Conservation (phyloP, 148 eudicot species). For the Polygonum maritimum region DNA sequence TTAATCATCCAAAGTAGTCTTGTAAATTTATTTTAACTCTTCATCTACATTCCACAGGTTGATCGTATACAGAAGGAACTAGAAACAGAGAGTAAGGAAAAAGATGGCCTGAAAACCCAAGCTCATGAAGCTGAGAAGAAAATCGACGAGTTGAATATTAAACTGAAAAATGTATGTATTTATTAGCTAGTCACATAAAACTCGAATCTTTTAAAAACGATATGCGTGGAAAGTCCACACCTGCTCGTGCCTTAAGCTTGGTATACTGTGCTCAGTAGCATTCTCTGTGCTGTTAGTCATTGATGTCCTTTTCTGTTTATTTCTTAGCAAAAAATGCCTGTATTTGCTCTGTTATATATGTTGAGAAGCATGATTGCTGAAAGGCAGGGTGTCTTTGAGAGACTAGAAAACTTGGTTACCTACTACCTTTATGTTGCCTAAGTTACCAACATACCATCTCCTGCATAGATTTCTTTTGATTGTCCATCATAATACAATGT, state of each 20-base stretch:
- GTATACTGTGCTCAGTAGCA: not conserved
- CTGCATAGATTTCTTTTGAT: not conserved
- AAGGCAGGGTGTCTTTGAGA: not conserved
- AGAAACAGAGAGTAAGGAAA: slow-evolving; percentile 44
- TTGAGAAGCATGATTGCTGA: not conserved
- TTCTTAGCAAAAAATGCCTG: not conserved
- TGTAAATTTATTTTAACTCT: not conserved
- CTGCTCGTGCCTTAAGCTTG: not conserved
- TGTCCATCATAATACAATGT: not conserved
- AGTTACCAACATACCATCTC: not conserved
- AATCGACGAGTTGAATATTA: slow-evolving; percentile 33
- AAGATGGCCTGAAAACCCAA: slow-evolving; percentile 38
- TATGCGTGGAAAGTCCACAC: not conserved
- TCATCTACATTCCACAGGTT: slow-evolving; percentile 24
- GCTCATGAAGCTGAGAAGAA: slow-evolving; percentile 46
- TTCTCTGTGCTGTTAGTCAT: not conserved
- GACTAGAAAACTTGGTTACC: not conserved
- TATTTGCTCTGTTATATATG: not conserved
- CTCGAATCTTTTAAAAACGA: not conserved
- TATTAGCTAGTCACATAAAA: not conserved
- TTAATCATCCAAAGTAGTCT: not conserved
- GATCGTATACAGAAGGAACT: slow-evolving; percentile 56
- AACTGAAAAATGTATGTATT: slow-evolving; percentile 51
- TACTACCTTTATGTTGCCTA: not conserved
- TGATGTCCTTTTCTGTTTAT: not conserved